Evolutionary conservation across 2,329 filamentous ascomycete genomes (phyloP).

Genomic region (Hypoxylon sp.): DNA sequence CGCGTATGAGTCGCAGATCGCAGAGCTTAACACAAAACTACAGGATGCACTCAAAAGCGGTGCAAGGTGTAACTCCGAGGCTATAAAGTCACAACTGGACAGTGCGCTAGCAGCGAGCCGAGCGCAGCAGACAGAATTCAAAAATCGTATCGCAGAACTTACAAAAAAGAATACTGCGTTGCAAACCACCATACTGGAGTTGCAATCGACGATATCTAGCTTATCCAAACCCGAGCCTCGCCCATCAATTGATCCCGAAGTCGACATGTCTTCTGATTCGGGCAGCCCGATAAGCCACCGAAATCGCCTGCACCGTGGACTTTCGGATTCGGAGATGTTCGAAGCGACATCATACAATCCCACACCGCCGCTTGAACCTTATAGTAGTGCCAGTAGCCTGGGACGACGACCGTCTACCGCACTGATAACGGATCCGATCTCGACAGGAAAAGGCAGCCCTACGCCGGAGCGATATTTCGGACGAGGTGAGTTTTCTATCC

Average conservation of each 20-base stretch:
- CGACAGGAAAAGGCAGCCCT: conserved; percentile 48
- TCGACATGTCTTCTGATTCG: conserved; percentile 57
- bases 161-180: conserved; percentile 67
- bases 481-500: conserved; percentile 58
- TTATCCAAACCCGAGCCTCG: conserved; percentile 40
- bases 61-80: conserved; percentile 50
- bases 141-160: conserved; percentile 66
- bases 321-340: conserved; percentile 62
- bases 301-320: conserved; percentile 57
- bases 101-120: conserved; percentile 66
- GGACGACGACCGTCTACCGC: conserved; percentile 59
- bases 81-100: conserved; percentile 60
- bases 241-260: conserved; percentile 52
- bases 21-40: conserved; percentile 63
- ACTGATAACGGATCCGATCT: conserved; percentile 54
- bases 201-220: conserved; percentile 57
- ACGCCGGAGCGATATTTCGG: conserved; percentile 63
- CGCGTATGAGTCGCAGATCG: conserved; percentile 65
- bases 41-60: conserved; percentile 57
- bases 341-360: conserved; percentile 62
- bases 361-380: conserved; percentile 60
- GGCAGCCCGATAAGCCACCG: conserved; percentile 59
- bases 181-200: conserved; percentile 66
- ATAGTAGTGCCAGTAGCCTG: conserved; percentile 47
- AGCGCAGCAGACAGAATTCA: conserved; percentile 68